Evolutionary conservation across 331 rosid species (phyloP).

Genomic region (Arachis monticola): DNA sequence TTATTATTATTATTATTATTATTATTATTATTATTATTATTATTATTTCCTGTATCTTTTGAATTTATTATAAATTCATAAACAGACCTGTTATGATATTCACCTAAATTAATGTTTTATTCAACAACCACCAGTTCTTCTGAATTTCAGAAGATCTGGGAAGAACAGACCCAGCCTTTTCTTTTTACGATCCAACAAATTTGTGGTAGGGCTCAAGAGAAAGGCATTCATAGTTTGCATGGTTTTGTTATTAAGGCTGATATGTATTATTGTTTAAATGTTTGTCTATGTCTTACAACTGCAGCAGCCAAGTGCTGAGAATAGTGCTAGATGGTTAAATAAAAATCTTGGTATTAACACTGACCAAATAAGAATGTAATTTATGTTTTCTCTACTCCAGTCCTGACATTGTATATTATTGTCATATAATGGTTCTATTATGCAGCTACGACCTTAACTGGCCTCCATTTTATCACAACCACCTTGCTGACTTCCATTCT

Average conservation of each 20-base stretch:
- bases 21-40: background rate
- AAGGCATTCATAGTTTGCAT: background rate
- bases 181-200: background rate
- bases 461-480: conserved; percentile 89
- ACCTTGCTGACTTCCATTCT: conserved; percentile 76
- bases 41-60: no score
- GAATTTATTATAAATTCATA: background rate
- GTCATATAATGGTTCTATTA: conserved; percentile 10
- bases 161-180: background rate
- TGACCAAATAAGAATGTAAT: conserved; percentile 23
- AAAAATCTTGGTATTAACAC: conserved; percentile 30
- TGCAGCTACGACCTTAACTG: conserved; percentile 96
- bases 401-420: conserved; percentile 37
- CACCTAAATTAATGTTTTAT: conserved; percentile 4
- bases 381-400: conserved; percentile 28
- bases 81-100: background rate
- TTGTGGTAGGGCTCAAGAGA: background rate
- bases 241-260: conserved; percentile 13
- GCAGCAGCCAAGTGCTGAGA: conserved; percentile 1
- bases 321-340: conserved; percentile 1
- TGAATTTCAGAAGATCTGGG: background rate
- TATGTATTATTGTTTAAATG: background rate
- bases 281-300: background rate
- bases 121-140: background rate
- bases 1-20: no score